Percentiles rank a stretch among this genome's conserved stretches.
These are phyloP conservation scores for Paragyromitra xinjiangensis DNA, from an alignment of 495 filamentous ascomycete species.

Conservation along the genomic window DNA sequence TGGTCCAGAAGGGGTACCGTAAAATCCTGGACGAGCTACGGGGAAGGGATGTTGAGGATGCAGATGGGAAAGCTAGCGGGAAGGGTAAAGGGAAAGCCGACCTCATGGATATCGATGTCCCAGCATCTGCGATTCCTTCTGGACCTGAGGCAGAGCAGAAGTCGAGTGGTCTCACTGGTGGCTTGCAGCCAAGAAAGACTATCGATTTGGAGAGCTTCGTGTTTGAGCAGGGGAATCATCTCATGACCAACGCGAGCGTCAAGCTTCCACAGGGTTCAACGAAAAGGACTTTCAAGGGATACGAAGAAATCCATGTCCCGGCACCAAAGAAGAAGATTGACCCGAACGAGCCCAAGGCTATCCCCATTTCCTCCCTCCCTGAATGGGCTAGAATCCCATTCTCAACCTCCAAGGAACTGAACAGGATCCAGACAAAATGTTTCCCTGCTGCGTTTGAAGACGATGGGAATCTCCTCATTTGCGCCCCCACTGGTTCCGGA, in stretches of 20 bases:
- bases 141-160: conserved; percentile 63
- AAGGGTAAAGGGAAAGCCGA: conserved; percentile 85
- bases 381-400: conserved; percentile 92
- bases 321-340: conserved; percentile 84
- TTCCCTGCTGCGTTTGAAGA: conserved; percentile 90
- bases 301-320: conserved; percentile 97
- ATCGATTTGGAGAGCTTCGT: conserved; percentile 96
- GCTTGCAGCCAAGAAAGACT: conserved; percentile 83
- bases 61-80: conserved; percentile 66
- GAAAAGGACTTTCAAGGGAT: conserved; percentile 94
- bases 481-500: conserved; percentile 94
- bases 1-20: conserved; percentile 85
- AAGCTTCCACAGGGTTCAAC: conserved; percentile 94
- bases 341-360: conserved; percentile 76
- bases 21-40: conserved; percentile 85
- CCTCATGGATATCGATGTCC: conserved; percentile 89
- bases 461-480: conserved; percentile 97
- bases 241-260: conserved; percentile 97
- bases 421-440: conserved; percentile 93
- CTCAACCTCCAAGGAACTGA: conserved; percentile 74
- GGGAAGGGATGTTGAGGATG: conserved; percentile 67
- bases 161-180: conserved; percentile 77
- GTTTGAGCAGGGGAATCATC: conserved; percentile 97
- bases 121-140: conserved; percentile 60
- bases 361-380: conserved; percentile 85